phyloP scores from a whole-genome alignment of 2,329 filamentous ascomycete genomes.

The Pseudogymnoascus sp. region DNA sequence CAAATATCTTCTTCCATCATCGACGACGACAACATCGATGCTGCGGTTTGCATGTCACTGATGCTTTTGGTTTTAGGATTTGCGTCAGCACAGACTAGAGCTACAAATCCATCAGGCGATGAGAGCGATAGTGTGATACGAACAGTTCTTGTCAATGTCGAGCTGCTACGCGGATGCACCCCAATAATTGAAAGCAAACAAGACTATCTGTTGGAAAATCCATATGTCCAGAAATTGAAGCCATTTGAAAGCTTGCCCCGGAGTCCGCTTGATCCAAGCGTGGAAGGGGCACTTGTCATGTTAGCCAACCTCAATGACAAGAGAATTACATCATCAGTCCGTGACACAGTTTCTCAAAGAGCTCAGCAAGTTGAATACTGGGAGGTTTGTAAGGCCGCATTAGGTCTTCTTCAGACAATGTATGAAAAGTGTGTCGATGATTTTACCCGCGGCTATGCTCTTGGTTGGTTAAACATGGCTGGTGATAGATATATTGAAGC shows the following conservation, averaged over 20 bases:
- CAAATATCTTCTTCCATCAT: constrained; percentile 11
- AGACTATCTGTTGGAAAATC: constrained; percentile 14
- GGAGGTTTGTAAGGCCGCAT: constrained; percentile 16
- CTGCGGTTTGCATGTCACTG: constrained; percentile 16
- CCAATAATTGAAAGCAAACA: constrained; percentile 12
- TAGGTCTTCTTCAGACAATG: constrained; percentile 13
- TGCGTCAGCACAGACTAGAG: constrained; percentile 15
- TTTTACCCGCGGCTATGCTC: constrained; percentile 14
- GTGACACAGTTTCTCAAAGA: neutral
- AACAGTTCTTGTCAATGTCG: constrained; percentile 15
- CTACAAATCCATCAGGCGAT: neutral
- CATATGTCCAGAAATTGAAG: constrained; percentile 14
- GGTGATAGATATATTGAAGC: constrained; percentile 17
- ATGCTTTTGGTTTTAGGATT: constrained; percentile 17
- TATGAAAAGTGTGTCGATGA: constrained; percentile 15
- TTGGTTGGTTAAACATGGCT: constrained; percentile 18
- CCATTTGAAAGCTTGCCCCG: constrained; percentile 14
- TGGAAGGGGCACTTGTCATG: constrained; percentile 9
- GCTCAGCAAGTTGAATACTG: constrained; percentile 13
- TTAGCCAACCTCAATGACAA: constrained; percentile 14
- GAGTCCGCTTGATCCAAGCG: constrained; percentile 4
- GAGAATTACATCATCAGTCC: constrained; percentile 10
- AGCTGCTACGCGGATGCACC: constrained; percentile 14
- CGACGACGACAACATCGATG: constrained; percentile 11
- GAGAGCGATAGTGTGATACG: constrained; percentile 10